Evolutionary conservation across 2,329 filamentous ascomycete genomes (phyloP).

Genomic region (Stagonosporopsis cucurbitacearum): DNA sequence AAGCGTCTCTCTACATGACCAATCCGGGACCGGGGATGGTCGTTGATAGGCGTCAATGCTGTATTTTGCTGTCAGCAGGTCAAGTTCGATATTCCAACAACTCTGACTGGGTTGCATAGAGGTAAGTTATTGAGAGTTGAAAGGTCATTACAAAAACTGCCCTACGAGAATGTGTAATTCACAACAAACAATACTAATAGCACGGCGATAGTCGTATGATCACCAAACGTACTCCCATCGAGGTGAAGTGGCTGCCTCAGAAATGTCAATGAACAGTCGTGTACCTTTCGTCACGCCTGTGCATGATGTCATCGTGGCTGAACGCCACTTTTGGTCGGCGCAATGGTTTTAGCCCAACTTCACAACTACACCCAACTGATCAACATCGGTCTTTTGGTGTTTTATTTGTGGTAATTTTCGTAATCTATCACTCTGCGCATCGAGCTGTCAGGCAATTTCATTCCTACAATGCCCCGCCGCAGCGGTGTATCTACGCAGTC

Average conservation of each 20-base stretch:
- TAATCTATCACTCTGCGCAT: not conserved
- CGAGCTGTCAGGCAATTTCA: not conserved
- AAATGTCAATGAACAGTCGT: not conserved
- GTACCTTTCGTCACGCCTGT: not conserved
- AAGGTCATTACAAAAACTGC: no score
- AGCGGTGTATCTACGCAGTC: constrained; percentile 25
- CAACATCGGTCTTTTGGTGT: not conserved
- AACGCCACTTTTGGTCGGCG: constrained; percentile 3
- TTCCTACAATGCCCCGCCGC: constrained; percentile 40
- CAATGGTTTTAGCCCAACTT: not conserved
- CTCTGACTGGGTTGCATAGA: no score
- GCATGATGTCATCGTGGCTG: constrained; percentile 15
- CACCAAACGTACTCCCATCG: no score
- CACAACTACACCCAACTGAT: not conserved
- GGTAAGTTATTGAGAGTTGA: no score
- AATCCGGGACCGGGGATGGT: no score
- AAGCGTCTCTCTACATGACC: no score
- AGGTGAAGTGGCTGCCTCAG: not conserved
- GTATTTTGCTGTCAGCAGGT: no score
- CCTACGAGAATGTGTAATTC: no score
- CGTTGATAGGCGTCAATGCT: no score
- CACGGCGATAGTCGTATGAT: no score
- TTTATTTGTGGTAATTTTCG: not conserved
- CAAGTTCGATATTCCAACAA: no score
- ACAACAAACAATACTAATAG: no score